phyloP scores from a whole-genome alignment of 1,284 basidiomycete species.

The Trametes polyzona region DNA sequence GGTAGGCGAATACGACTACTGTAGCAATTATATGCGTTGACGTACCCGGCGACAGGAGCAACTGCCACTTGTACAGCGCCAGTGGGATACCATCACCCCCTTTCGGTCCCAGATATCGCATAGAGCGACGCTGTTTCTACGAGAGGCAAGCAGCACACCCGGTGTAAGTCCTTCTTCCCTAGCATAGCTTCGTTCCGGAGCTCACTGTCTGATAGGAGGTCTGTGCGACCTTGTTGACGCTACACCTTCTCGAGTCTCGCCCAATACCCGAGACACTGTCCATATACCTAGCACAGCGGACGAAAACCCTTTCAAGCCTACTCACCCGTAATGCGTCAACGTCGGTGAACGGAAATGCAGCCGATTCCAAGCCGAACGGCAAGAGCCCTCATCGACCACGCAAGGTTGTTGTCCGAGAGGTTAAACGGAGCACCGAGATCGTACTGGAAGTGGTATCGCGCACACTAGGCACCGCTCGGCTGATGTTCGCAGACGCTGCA shows the following conservation, averaged over 20 bases:
- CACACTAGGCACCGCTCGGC: conserved; percentile 58
- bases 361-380: conserved; percentile 24
- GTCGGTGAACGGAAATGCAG: conserved; percentile 41
- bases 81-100: conserved; percentile 87
- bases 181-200: too few relatives aligned
- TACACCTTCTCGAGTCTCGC: conserved; percentile 84
- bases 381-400: conserved; percentile 30
- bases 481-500: conserved; percentile 50
- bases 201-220: conserved; percentile 51
- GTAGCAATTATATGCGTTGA: not conserved
- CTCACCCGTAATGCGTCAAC: conserved; percentile 38
- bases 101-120: conserved; percentile 87
- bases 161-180: conserved; percentile 3
- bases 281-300: conserved; percentile 73
- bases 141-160: conserved; percentile 46
- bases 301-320: conserved; percentile 60
- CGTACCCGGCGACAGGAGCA: conserved; percentile 53
- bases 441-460: conserved; percentile 57
- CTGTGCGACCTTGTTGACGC: conserved; percentile 76
- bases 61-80: conserved; percentile 83
- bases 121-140: conserved; percentile 75
- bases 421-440: conserved; percentile 53
- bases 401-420: conserved; percentile 46
- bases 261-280: conserved; percentile 74
- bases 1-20: conserved; percentile 42